phyloP scores from a whole-genome alignment of 2,329 filamentous ascomycete genomes.

The Acarospora socialis region DNA sequence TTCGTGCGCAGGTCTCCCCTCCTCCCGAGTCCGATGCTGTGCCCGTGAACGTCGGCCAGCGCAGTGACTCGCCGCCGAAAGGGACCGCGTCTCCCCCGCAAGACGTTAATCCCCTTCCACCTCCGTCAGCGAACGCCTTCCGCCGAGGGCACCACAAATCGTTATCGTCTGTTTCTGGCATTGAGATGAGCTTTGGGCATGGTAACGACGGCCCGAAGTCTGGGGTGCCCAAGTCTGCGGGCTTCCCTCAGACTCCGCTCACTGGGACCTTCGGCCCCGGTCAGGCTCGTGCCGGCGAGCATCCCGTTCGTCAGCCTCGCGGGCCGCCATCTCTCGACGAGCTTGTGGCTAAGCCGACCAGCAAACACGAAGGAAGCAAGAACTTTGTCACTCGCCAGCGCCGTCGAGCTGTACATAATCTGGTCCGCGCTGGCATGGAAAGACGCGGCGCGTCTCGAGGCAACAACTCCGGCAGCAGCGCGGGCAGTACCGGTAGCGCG shows the following conservation, averaged over 20 bases:
- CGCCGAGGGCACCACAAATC: constrained; percentile 89
- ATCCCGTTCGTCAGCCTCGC: constrained; percentile 82
- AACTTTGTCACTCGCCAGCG: constrained; percentile 92
- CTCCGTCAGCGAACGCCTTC: constrained; percentile 81
- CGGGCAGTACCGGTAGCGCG: constrained; percentile 60
- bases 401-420: constrained; percentile 77
- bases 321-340: constrained; percentile 87
- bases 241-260: constrained; percentile 65
- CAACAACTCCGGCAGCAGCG: constrained; percentile 45
- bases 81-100: constrained; percentile 54
- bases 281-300: constrained; percentile 83
- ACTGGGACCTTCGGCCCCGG: constrained; percentile 85
- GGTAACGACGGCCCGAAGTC: constrained; percentile 46
- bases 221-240: constrained; percentile 61
- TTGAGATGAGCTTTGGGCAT: constrained; percentile 32
- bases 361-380: constrained; percentile 87
- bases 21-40: constrained; percentile 49
- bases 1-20: constrained; percentile 70
- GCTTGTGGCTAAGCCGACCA: constrained; percentile 74
- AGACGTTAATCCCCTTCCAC: constrained; percentile 59
- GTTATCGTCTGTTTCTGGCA: constrained; percentile 50
- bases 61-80: constrained; percentile 44
- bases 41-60: constrained; percentile 39
- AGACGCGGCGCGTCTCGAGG: constrained; percentile 61
- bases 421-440: constrained; percentile 78